Evolutionary conservation across 2,329 filamentous ascomycete species (phyloP), one percentile per base, ranked within the genome.

Genomic region (Lanzia echinophila): DNA sequence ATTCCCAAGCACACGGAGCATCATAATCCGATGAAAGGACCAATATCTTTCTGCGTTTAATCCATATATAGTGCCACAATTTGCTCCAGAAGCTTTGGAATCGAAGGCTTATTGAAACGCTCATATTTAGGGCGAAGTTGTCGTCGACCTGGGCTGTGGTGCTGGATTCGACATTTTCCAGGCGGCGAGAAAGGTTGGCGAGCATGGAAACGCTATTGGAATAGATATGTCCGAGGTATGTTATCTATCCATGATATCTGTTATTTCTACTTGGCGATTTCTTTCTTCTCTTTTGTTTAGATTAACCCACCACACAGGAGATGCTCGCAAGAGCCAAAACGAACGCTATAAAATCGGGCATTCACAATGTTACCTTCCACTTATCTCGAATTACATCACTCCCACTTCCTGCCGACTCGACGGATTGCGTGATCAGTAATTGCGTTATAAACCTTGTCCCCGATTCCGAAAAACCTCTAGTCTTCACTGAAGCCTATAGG

Each of bases 401-500:
- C 19, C 67, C 73, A 0, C 67, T 83, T 0, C 63, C 69, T 1
- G 59, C 67, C 10, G 61, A 56, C 8, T 74, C 63, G 15, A 76
- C 73, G 17, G 73, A 83, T 65, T 78, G 77, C 60, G 75, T 86
- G 54, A 82, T 84, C 58, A 79, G 75, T 58, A 86, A 86, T 67
- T 86, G 82, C 56, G 80, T 83, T 24, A 68, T 84, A 56, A 84
- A 83, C 58, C 75, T 83, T 0, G 76, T 83, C 1, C 79, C 79
- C 0, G 63, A 68, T 8, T 54, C 57, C 0, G 77, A 84, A 10
- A 84, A 83, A 62, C 72, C 69, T 6, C 56, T 69, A 0, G 79
- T 76, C 0, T 85, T 86, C 57, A 60, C 67, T 0, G 82, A 86
- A 64, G 82, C 84, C 61, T 72, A 72, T 54, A 75, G 82, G 1